A percentile compares a stretch with the other conserved stretches of the same genome.
These are phyloP conservation scores for Psilocybe azurescens DNA, from an alignment of 768 basidiomycete genomes.

Conservation along the genomic window DNA sequence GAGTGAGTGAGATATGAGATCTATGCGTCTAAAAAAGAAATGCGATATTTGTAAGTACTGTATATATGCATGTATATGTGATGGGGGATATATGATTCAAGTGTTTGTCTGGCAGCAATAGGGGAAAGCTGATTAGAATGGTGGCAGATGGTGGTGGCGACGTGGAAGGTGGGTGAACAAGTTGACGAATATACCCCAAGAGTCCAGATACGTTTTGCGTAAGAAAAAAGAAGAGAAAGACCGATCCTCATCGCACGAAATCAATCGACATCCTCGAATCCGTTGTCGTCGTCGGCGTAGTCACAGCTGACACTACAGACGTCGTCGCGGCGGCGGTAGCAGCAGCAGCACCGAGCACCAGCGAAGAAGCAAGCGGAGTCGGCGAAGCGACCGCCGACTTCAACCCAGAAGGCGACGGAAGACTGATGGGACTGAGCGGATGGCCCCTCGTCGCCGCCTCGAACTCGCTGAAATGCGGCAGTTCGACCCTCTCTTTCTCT, in stretches of 20 bases:
- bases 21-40: slow-evolving; percentile 5
- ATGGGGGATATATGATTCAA: too few relatives aligned
- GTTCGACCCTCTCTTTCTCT: slow-evolving; percentile 43
- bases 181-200: too few relatives aligned
- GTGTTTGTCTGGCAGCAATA: too few relatives aligned
- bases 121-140: too few relatives aligned
- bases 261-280: slow-evolving; percentile 28
- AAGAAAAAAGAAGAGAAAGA: not conserved
- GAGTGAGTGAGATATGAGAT: not conserved
- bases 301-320: not conserved
- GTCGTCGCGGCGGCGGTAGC: not conserved
- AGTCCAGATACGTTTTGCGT: not conserved
- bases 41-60: slow-evolving; percentile 3
- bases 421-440: slow-evolving; percentile 4
- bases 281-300: not conserved
- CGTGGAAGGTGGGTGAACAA: too few relatives aligned
- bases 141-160: too few relatives aligned
- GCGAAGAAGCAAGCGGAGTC: slow-evolving; percentile 26
- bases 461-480: slow-evolving; percentile 69
- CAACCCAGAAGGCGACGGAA: slow-evolving; percentile 9
- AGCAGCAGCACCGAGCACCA: slow-evolving; percentile 5
- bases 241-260: slow-evolving; percentile 21
- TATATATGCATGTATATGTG: slow-evolving; percentile 6
- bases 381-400: slow-evolving; percentile 14
- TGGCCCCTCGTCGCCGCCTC: slow-evolving; percentile 54